Percentiles rank a stretch among this genome's conserved stretches.
These are phyloP conservation scores for Sphagnurus paluster DNA, from an alignment of 1,284 basidiomycete species.

Conservation along the genomic window DNA sequence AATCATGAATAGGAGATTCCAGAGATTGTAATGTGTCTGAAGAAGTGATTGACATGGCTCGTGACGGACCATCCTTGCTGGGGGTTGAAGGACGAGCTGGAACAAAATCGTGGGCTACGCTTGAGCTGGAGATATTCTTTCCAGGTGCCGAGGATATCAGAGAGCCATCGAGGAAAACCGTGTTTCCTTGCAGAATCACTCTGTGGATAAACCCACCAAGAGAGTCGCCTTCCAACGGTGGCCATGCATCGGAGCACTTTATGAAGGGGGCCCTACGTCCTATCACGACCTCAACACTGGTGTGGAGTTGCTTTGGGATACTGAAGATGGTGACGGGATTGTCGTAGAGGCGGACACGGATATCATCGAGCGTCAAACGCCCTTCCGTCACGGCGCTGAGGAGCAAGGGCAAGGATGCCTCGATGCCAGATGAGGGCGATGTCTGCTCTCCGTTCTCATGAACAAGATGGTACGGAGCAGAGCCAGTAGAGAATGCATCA, in stretches of 20 bases:
- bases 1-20: constrained; percentile 25
- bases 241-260: constrained; percentile 65
- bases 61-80: constrained; percentile 27
- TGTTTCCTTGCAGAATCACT: constrained; percentile 91
- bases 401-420: constrained; percentile 87
- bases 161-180: constrained; percentile 89
- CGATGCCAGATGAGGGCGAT: constrained; percentile 79
- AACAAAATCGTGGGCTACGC: constrained; percentile 49
- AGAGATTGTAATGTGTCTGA: constrained; percentile 23
- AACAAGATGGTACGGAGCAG: constrained; percentile 80
- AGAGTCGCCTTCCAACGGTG: constrained; percentile 72
- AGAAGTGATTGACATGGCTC: constrained; percentile 29
- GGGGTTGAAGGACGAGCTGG: constrained; percentile 17
- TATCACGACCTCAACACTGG: constrained; percentile 92
- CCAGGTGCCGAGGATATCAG: constrained; percentile 67
- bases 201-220: constrained; percentile 85
- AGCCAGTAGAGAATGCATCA: constrained; percentile 92
- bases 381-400: constrained; percentile 85
- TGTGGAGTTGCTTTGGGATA: constrained; percentile 83
- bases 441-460: constrained; percentile 65
- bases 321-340: constrained; percentile 94
- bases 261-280: constrained; percentile 72
- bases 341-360: constrained; percentile 81
- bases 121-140: constrained; percentile 78
- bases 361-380: constrained; percentile 81